Evolutionary conservation across 805 yeast genomes (phyloP), one percentile per base, ranked within the genome.

Genomic region (Priceomyces fermenticarens): DNA sequence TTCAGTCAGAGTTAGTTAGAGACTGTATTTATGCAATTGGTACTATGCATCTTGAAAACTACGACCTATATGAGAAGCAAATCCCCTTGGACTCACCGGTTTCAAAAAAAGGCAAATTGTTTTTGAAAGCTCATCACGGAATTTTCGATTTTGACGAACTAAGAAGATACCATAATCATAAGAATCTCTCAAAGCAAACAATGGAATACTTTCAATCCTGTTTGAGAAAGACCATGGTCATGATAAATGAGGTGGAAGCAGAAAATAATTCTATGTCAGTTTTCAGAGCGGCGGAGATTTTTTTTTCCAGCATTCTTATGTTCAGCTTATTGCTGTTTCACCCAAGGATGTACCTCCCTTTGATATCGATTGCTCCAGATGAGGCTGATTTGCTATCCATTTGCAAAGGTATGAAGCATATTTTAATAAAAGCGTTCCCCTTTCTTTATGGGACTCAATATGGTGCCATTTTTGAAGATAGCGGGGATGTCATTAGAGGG

Each of bases 291-390:
- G 48, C 52, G 7, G 61, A 53, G 31, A 20, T 51, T 2, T 33
- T 48, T 6, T 35, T 56, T 1, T 50, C 63, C 4, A 47, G 56
- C 3, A 47, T 54, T 15, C 36, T 63, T 6, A 41, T 58, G 27
- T 61, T 41, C 38, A 47, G 61, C 5, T 62, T 53, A 33, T 41
- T 61, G 14, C 52, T 60, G 7, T 38, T 58, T 3, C 65, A 61
- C 38, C 69, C 69, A 1, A 55, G 51, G 34, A 43, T 45, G 26
- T 38, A 58, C 14, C 28, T 59, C 26, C 67, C 68, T 3, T 34
- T 65, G 25, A 34, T 62, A 1, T 45, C 53, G 11, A 48, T 46
- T 30, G 51, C 46, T 6, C 36, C 32, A 3, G 42, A 30, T 23
- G 36, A 49, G 3, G 40, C 53, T 1, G 68, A 62, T 38, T 39